Base-by-base conservation (phyloP, 169 alveolate genomes). In the Plasmodium fragile region DNA sequence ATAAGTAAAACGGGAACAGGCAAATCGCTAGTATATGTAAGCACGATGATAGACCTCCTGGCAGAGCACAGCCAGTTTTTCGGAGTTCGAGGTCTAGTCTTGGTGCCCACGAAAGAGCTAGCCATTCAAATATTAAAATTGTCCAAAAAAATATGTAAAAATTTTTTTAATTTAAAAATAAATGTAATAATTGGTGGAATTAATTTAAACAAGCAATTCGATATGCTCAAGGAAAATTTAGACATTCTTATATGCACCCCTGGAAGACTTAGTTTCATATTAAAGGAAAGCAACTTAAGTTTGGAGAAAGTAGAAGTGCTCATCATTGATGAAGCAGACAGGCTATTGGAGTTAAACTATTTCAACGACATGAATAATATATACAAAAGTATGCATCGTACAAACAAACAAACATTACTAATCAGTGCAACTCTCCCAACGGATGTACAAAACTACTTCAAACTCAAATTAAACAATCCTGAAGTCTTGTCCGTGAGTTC, bases 1-100 rank as follows among this genome's bases (percentile, higher is more conserved):
- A 97, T 98, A 92, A 98, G 99, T 1, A 95, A 99, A 95, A 98
- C 99, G 13, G 99, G 99, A 2, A 97, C 99, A 30, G 99, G 99
- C 39, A 98, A 98, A 93, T 98, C 99, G 5, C 98, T 98, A 3
- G 99, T 99, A 1, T 98, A 98, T 94, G 82, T 98, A 18, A 97
- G 98, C 75, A 99, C 99, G 49, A 83, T 98, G 83, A 95, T 98
- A 30, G 98, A 98, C 71, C 97, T 97, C 70, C 83, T 98, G 22
- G 96, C 97, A 59, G 94, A 95, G 28, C 99, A 98, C 83, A 97
- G 98, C 39, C 97, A 96, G 85, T 97, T 96, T 16, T 99, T 98
- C 32, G 99, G 99, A n/a, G 96, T 98, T 22, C 91, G 99, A 71
- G 98, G 99, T 30, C 84, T 98, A n/a, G 95, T 98, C 52, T 80